Evolutionary conservation across 108 stramenopile genomes (phyloP).

Genomic region (Fragilariopsis cylindrus): DNA sequence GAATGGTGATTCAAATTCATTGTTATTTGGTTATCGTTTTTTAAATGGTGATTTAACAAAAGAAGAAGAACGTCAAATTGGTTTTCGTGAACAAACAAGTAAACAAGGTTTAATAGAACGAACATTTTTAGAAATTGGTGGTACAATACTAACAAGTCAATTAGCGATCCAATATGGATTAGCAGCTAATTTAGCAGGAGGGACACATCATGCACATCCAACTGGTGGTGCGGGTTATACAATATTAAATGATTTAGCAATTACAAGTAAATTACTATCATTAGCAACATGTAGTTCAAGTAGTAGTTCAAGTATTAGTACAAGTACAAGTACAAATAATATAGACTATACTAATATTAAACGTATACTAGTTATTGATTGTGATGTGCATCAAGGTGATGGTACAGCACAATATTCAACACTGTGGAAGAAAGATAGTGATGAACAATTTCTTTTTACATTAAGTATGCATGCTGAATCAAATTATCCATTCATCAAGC

Average conservation of each 20-base stretch:
- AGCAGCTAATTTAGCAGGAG: conserved; percentile 78
- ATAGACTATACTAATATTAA: conserved; percentile 18
- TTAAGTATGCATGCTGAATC: conserved; percentile 69
- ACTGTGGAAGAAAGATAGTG: conserved; percentile 18
- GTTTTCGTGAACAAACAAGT: conserved; percentile 69
- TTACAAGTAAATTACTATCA: conserved; percentile 58
- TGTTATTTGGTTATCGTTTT: conserved; percentile 49
- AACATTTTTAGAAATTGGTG: conserved; percentile 75
- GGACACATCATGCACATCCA: conserved; percentile 78
- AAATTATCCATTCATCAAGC: conserved; percentile 74
- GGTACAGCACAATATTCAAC: conserved; percentile 51
- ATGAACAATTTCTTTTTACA: conserved; percentile 45
- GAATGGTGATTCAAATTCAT: neutral
- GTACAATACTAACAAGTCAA: conserved; percentile 69
- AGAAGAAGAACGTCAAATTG: conserved; percentile 67
- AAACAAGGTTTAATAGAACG: conserved; percentile 68
- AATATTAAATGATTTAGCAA: conserved; percentile 78
- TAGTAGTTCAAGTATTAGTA: neutral
- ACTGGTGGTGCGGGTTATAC: conserved; percentile 73
- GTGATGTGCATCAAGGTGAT: conserved; percentile 87
- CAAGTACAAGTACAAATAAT: too few species aligned
- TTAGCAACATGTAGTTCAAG: neutral
- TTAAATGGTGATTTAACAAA: conserved; percentile 42
- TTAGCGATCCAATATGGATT: conserved; percentile 75
- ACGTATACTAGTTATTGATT: conserved; percentile 80